Evolutionary conservation across 305 asterid genomes (phyloP).

Genomic region (Plantago coronopus): DNA sequence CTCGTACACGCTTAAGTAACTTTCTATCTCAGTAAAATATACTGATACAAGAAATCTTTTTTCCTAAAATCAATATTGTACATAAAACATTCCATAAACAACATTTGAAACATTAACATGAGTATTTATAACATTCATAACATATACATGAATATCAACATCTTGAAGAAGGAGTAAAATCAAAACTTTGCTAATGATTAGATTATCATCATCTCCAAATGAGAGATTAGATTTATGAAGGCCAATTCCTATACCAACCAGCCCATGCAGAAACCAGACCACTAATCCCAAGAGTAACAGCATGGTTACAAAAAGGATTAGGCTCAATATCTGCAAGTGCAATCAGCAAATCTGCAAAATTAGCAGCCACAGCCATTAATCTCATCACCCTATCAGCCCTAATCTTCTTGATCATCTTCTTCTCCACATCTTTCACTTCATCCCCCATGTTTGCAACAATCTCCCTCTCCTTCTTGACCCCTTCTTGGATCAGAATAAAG

Average conservation of each 20-base stretch:
- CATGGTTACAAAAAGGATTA: slow-evolving; percentile 79
- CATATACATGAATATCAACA: background rate
- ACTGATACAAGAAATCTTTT: too few relatives aligned
- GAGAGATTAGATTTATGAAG: slow-evolving; percentile 28
- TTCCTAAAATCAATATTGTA: too few relatives aligned
- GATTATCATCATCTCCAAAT: background rate
- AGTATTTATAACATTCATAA: too few relatives aligned
- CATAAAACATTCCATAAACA: too few relatives aligned
- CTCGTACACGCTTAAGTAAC: too few relatives aligned
- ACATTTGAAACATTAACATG: background rate
- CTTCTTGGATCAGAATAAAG: slow-evolving; percentile 52
- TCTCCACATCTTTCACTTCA: slow-evolving; percentile 20
- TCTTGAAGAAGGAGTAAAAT: too few relatives aligned
- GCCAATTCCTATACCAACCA: slow-evolving; percentile 98
- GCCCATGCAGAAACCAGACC: slow-evolving; percentile 98
- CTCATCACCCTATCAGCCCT: slow-evolving; percentile 82
- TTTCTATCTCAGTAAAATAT: too few relatives aligned
- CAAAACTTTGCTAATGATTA: background rate
- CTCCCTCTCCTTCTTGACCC: slow-evolving; percentile 50
- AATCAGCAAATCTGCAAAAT: slow-evolving; percentile 74
- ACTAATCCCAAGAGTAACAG: slow-evolving; percentile 78
- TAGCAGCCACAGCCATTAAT: slow-evolving; percentile 82
- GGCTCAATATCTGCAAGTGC: slow-evolving; percentile 88
- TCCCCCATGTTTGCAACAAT: slow-evolving; percentile 18
- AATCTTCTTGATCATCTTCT: slow-evolving; percentile 35